Evolutionary conservation across 2,329 filamentous ascomycete genomes (phyloP), one percentile per base, ranked within the genome.

Genomic region (Exophiala viscosa): DNA sequence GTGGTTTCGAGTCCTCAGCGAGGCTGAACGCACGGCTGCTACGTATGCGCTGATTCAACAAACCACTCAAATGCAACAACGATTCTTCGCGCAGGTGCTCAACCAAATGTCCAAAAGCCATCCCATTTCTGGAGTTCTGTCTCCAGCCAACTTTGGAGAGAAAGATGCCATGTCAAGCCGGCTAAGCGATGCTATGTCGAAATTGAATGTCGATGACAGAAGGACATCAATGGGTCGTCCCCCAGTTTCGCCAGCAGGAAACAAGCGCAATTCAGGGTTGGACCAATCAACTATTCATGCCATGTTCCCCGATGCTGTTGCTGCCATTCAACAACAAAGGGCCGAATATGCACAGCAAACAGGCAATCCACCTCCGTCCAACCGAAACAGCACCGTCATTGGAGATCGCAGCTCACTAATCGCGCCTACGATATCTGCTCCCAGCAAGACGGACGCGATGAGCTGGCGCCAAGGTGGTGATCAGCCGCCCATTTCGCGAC

Each of bases 101-200:
- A 91, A 97, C 76, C 93, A 99, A 71, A 99, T 97, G 93, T 91
- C 91, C 60, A 96, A 96, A 76, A 95, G 86, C 66, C 91, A 97
- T 70, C 93, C 93, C 23, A 95, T 97, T 88, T 95, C 92, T 33
- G 89, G 92, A 48, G 87, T 99, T 34, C 73, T 99, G 47, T 97
- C 93, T 23, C 93, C 93, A 28, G 87, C 93, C 50, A 95, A 90
- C 67, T 96, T 97, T 70, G 79, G 79, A 47, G 93, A 97, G 69
- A 97, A 96, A 77, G 93, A 97, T 75, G 88, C 92, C 43, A 96
- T 99, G 91, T 95, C 92, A 28, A 95, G 90, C 72, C 88, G 93
- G 51, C 78, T 97, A 64, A 96, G 84, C 69, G 92, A 97, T 76
- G 92, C 92, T 40, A 96, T 97, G 92, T 90, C 85, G 71, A 96